Evolutionary conservation across 768 basidiomycete species (phyloP).

Genomic region (Panaeolus cyanescens): DNA sequence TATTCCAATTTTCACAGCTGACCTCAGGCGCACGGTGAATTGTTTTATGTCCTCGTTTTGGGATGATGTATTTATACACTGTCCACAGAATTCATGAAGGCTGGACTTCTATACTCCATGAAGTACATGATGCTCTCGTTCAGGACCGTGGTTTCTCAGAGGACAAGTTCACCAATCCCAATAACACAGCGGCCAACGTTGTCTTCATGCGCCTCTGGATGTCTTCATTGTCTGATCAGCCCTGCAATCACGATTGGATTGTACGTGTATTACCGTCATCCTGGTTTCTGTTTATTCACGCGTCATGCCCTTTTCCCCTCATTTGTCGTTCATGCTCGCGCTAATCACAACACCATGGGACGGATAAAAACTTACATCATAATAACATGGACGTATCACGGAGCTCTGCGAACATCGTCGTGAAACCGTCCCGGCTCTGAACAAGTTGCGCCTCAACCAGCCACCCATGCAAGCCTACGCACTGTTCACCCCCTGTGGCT

Average conservation of each 20-base stretch:
- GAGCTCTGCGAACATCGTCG: neutral
- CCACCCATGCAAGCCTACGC: constrained; percentile 34
- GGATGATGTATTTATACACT: neutral
- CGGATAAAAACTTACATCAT: constrained; percentile 45
- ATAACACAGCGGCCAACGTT: constrained; percentile 45
- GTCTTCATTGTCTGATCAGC: constrained; percentile 49
- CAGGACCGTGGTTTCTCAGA: constrained; percentile 34
- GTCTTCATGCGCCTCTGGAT: constrained; percentile 55
- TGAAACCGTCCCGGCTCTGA: neutral
- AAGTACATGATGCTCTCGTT: constrained; percentile 44
- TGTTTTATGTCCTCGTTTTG: neutral
- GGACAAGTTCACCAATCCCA: constrained; percentile 41
- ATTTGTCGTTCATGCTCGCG: constrained; percentile 46
- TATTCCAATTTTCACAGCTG: constrained; percentile 41
- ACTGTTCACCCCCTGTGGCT: constrained; percentile 27
- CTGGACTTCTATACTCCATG: constrained; percentile 48
- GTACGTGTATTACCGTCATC: constrained; percentile 27
- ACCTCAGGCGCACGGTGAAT: constrained; percentile 48
- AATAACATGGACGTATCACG: constrained; percentile 56
- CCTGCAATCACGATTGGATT: constrained; percentile 69
- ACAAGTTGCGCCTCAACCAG: neutral
- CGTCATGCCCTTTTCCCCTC: constrained; percentile 10
- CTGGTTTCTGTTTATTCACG: neutral
- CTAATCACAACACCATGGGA: constrained; percentile 14
- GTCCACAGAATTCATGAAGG: constrained; percentile 52